Evolutionary conservation across 371 early-diverging fungal genomes (phyloP).

Genomic region (Rhizopus stolonifer): DNA sequence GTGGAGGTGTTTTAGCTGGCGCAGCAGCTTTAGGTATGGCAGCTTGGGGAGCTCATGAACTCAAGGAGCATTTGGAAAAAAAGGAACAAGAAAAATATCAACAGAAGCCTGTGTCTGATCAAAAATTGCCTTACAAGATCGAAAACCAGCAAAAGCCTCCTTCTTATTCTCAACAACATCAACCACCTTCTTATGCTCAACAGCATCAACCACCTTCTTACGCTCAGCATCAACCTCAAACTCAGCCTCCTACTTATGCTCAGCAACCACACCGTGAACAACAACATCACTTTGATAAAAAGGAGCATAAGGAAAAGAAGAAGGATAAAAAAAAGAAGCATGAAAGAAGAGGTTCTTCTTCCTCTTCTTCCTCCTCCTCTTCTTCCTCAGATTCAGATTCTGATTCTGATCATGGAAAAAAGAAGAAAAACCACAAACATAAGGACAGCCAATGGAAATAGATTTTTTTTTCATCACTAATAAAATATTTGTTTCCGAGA

Average conservation of each 20-base stretch:
- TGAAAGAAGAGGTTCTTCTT: slow-evolving; percentile 8
- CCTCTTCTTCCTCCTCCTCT: slow-evolving; percentile 5
- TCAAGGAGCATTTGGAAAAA: slow-evolving; percentile 26
- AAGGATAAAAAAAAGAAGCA: slow-evolving; percentile 14
- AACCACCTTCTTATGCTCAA: neutral
- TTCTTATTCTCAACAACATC: neutral
- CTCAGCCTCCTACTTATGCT: neutral
- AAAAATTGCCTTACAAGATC: slow-evolving; percentile 17
- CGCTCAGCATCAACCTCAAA: slow-evolving; percentile 1
- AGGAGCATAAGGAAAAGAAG: slow-evolving; percentile 13
- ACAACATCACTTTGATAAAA: slow-evolving; percentile 6
- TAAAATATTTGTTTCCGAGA: too few relatives aligned
- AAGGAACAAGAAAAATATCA: slow-evolving; percentile 20
- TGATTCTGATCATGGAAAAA: slow-evolving; percentile 18
- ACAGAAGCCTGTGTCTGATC: slow-evolving; percentile 1
- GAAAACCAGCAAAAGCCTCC: slow-evolving; percentile 8
- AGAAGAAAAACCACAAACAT: slow-evolving; percentile 11
- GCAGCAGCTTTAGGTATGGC: slow-evolving; percentile 24
- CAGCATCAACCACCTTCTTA: neutral
- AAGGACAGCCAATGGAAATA: slow-evolving; percentile 16
- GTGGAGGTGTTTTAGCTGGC: slow-evolving; percentile 27
- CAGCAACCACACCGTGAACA: neutral
- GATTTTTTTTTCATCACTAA: neutral
- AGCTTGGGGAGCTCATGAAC: slow-evolving; percentile 33
- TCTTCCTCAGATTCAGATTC: slow-evolving; percentile 16